Conservation (phyloP, 179 eudicot genomes). For the Spergularia azorica region DNA sequence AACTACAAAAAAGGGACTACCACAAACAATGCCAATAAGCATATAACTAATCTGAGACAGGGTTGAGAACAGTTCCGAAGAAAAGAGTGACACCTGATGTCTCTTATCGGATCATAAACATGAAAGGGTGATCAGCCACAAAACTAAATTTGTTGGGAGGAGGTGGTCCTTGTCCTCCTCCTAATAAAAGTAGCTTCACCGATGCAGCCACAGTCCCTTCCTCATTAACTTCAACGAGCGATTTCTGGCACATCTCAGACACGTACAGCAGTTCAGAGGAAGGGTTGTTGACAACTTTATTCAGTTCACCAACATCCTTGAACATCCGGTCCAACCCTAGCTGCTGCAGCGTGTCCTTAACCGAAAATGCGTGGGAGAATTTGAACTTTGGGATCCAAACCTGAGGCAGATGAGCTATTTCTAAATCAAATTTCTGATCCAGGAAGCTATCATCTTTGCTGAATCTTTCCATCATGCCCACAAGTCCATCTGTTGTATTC, state of each 20-base stretch:
- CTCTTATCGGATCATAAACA: slow-evolving; percentile 30
- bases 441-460: slow-evolving; percentile 19
- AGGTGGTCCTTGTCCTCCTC: background rate
- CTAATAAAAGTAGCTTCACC: background rate
- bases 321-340: slow-evolving; percentile 23
- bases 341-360: slow-evolving; percentile 7
- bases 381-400: slow-evolving; percentile 29
- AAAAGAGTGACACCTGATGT: slow-evolving; percentile 16
- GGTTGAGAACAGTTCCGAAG: slow-evolving; percentile 20
- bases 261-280: slow-evolving; percentile 13
- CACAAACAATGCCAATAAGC: background rate
- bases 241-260: slow-evolving; percentile 18
- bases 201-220: slow-evolving; percentile 27
- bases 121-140: slow-evolving; percentile 27
- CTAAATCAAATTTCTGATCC: slow-evolving; percentile 13
- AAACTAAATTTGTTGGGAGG: background rate
- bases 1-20: too few species aligned
- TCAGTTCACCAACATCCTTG: slow-evolving; percentile 12
- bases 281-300: slow-evolving; percentile 13
- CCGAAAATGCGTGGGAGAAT: slow-evolving; percentile 14
- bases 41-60: background rate
- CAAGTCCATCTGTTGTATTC: slow-evolving; percentile 8
- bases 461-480: slow-evolving; percentile 18
- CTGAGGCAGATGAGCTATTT: background rate
- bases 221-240: slow-evolving; percentile 28